These are phyloP conservation scores for Exophiala aquamarina DNA, from an alignment of 2,329 filamentous ascomycete genomes.

Conservation along the genomic window DNA sequence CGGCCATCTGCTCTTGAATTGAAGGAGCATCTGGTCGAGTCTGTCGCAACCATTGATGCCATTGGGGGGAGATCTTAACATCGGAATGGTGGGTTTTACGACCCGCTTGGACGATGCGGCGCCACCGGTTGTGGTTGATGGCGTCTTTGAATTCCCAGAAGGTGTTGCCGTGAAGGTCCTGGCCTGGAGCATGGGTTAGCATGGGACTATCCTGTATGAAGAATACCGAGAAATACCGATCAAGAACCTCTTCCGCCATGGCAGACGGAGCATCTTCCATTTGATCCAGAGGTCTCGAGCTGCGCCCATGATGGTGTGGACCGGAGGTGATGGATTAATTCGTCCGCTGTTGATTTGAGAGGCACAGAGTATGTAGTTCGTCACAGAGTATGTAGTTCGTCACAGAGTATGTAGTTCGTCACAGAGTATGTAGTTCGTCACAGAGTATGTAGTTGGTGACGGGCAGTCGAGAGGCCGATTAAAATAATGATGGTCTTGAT, in stretches of 20 bases:
- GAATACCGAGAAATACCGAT: slow-evolving; percentile 43
- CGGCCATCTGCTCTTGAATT: slow-evolving; percentile 58
- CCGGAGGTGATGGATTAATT: no score
- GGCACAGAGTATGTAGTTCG: no score
- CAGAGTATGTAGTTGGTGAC: no score
- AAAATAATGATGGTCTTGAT: no score
- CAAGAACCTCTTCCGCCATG: slow-evolving; percentile 62
- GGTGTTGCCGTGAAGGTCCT: slow-evolving; percentile 63
- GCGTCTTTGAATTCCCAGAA: slow-evolving; percentile 67
- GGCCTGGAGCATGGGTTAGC: slow-evolving; percentile 42
- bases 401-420: no score
- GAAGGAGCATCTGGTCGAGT: slow-evolving; percentile 57
- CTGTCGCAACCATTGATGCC: slow-evolving; percentile 68
- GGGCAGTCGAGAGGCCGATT: no score
- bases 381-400: slow-evolving; percentile 7
- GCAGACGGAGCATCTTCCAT: slow-evolving; percentile 63
- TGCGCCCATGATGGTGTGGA: slow-evolving; percentile 33
- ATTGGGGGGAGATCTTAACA: slow-evolving; percentile 63
- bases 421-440: no score
- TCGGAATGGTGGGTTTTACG: slow-evolving; percentile 57
- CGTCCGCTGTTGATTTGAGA: slow-evolving; percentile 1
- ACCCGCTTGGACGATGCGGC: slow-evolving; percentile 60
- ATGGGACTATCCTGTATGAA: slow-evolving; percentile 1
- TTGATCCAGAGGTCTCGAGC: slow-evolving; percentile 57
- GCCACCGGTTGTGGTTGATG: slow-evolving; percentile 52